phyloP scores from a whole-genome alignment of 2,329 filamentous ascomycete genomes.

The Aureobasidium sp. region DNA sequence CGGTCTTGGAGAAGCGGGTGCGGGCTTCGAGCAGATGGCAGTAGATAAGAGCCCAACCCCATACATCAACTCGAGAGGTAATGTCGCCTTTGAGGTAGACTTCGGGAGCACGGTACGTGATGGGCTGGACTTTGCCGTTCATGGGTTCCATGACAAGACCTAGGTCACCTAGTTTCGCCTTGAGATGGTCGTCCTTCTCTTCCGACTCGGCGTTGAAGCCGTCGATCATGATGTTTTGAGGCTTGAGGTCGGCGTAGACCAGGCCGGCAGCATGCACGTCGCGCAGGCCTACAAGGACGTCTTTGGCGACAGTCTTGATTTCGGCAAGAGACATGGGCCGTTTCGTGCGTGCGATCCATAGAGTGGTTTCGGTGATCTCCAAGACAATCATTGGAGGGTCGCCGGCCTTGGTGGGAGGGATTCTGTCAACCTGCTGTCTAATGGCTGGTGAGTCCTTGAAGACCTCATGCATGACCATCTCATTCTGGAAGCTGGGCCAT shows the following conservation, averaged over 20 bases:
- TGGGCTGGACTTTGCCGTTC: conserved; percentile 22
- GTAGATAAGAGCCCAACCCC: conserved; percentile 23
- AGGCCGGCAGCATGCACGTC: conserved; percentile 22
- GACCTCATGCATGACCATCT: conserved; percentile 27
- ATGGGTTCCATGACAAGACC: conserved; percentile 23
- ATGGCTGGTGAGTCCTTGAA: conserved; percentile 21
- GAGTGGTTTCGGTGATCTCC: conserved; percentile 21
- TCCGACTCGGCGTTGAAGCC: conserved; percentile 19
- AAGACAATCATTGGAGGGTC: conserved; percentile 22
- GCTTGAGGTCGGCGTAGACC: conserved; percentile 26
- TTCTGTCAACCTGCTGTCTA: conserved; percentile 23
- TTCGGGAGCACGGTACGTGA: conserved; percentile 24
- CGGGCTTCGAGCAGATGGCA: conserved; percentile 24
- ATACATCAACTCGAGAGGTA: conserved; percentile 22
- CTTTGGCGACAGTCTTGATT: conserved; percentile 19
- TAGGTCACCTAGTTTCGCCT: conserved; percentile 23
- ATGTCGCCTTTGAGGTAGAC: conserved; percentile 24
- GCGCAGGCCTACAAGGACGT: conserved; percentile 20
- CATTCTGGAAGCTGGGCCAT: conserved; percentile 23
- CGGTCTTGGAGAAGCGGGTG: conserved; percentile 20
- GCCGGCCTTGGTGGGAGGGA: conserved; percentile 16
- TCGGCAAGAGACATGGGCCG: conserved; percentile 22
- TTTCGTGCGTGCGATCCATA: conserved; percentile 22
- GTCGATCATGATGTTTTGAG: conserved; percentile 24
- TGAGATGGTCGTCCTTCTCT: conserved; percentile 17